Conservation (phyloP, 2,329 filamentous ascomycete species). For the Geosmithia morbida region DNA sequence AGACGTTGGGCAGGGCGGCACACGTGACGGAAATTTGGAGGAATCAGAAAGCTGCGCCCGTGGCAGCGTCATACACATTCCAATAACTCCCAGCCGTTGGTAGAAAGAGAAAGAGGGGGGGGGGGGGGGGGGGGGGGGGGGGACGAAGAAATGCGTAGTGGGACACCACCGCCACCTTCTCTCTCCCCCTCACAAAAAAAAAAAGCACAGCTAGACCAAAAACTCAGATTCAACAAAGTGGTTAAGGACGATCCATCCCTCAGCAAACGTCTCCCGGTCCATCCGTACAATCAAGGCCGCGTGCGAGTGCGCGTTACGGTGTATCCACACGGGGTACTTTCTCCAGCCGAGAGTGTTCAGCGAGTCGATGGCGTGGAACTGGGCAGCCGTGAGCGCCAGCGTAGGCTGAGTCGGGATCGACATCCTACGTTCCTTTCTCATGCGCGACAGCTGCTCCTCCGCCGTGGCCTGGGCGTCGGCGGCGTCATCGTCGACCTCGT, state of each 20-base stretch:
- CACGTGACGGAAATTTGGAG: too few relatives aligned
- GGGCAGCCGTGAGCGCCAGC: slow-evolving; percentile 61
- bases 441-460: slow-evolving; percentile 23
- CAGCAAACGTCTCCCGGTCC: slow-evolving; percentile 51
- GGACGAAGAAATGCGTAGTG: too few relatives aligned
- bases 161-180: too few relatives aligned
- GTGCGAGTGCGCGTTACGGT: slow-evolving; percentile 67
- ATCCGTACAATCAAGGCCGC: slow-evolving; percentile 78
- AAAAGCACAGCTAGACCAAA: not conserved
- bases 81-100: too few relatives aligned
- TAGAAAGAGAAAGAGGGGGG: too few relatives aligned
- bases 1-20: too few relatives aligned
- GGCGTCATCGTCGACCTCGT: slow-evolving; percentile 30
- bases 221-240: slow-evolving; percentile 78
- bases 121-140: too few relatives aligned
- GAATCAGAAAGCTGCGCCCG: too few relatives aligned
- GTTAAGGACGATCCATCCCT: slow-evolving; percentile 62
- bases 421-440: slow-evolving; percentile 25
- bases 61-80: too few relatives aligned
- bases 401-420: slow-evolving; percentile 43
- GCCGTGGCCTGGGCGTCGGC: slow-evolving; percentile 10
- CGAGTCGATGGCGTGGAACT: slow-evolving; percentile 73
- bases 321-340: slow-evolving; percentile 60
- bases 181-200: too few relatives aligned
- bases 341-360: slow-evolving; percentile 53